Evolutionary conservation across 2,329 filamentous ascomycete species (phyloP).

Genomic region (Fusarium keratoplasticum): DNA sequence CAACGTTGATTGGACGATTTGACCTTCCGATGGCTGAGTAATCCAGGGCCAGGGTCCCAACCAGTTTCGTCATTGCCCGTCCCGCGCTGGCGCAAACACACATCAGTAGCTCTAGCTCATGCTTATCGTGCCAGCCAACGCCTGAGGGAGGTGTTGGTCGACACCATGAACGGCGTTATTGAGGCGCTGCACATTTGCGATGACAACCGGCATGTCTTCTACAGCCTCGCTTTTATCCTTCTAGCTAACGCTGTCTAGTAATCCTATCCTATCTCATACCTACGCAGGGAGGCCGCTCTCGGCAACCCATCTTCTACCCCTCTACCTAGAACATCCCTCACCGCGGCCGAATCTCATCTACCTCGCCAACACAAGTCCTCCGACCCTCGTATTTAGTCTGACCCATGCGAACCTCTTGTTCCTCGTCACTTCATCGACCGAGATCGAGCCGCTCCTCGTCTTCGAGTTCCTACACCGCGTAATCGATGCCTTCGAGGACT

Average conservation of each 20-base stretch:
- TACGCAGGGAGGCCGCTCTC: conserved; percentile 87
- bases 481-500: conserved; percentile 93
- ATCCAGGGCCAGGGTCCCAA: conserved; percentile 16
- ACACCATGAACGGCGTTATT: conserved; percentile 84
- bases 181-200: conserved; percentile 98
- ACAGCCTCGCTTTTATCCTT: not conserved
- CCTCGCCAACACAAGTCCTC: conserved; percentile 82
- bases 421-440: conserved; percentile 83
- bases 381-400: conserved; percentile 89
- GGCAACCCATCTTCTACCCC: conserved; percentile 80
- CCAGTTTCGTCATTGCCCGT: conserved; percentile 48
- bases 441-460: conserved; percentile 88
- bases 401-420: conserved; percentile 89
- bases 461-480: conserved; percentile 96
- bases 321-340: conserved; percentile 84
- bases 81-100: conserved; percentile 24
- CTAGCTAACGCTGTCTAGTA: conserved; percentile 63
- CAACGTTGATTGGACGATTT: conserved; percentile 36
- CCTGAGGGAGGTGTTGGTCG: conserved; percentile 43
- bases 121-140: conserved; percentile 37
- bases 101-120: conserved; percentile 19
- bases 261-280: conserved; percentile 86
- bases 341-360: conserved; percentile 91
- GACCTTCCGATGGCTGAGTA: conserved; percentile 40
- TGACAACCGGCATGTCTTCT: conserved; percentile 79